Evolutionary conservation across 257 asterid genomes (phyloP), one percentile per base, ranked within the genome.

Genomic region (Primulina eburnea): DNA sequence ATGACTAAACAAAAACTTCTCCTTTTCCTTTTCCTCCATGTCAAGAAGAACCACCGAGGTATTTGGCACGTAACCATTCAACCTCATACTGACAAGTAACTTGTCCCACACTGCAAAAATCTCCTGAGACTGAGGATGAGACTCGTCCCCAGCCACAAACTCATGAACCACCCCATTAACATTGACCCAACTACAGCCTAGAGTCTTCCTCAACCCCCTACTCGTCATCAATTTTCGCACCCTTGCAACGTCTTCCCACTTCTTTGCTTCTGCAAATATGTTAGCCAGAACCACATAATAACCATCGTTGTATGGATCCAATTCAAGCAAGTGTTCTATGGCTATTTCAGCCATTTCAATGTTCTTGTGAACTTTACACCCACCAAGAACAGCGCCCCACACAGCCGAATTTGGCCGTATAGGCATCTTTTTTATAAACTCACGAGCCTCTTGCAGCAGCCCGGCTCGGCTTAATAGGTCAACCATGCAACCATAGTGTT

Each of bases 401-500:
- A 87, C 72, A 17, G 83, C 89, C 14, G 85, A 84, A 75, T 87
- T 87, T 2, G 88, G 85, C 18, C 73, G 73, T 38, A 82, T 65
- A 53, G 94, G 88, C 89, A 87, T 87, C 57, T 32, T 63, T n/a
- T 40, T 56, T 61, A 88, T 82, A 69, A 86, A 76, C 55, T 77
- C 82, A 6, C 33, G 64, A n/a, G 95, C 95, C 64, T 82, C 89
- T 67, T 82, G 71, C n/a, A 89, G 79, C 52, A 79, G 81, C 66
- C 95, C 95, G 7, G 75, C 86, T 6, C 96, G 86, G 68, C 96
- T 82, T 26, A 87, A 62, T 32, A 89, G 78, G 80, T 89, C 96
- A 75, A 87, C 88, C 92, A 89, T 84, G 82, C 96, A 89, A 53
- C 95, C 96, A 33, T 87, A 85, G 76, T 85, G 95, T 75, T 89